Evolutionary conservation across 768 basidiomycete species (phyloP).

Genomic region (Lentinula detonsa): DNA sequence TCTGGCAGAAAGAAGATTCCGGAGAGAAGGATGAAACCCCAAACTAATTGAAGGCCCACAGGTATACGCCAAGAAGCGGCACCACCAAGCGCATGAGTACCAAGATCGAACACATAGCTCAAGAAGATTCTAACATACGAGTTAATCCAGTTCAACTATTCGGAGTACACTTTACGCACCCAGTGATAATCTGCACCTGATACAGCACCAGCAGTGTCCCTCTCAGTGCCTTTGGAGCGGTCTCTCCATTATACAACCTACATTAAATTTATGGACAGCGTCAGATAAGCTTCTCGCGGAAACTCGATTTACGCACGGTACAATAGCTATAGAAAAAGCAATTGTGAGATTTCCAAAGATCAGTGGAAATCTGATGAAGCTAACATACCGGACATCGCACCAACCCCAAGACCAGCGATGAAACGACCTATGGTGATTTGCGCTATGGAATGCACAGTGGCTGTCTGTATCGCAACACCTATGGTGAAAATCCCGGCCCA

Average conservation of each 20-base stretch:
- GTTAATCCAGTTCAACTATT: neutral
- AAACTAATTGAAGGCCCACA: conserved; percentile 68
- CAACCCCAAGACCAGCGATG: conserved; percentile 73
- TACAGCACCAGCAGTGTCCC: conserved; percentile 69
- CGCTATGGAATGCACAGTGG: conserved; percentile 47
- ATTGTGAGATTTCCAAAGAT: neutral
- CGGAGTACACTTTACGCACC: conserved; percentile 31
- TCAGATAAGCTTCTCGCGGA: neutral
- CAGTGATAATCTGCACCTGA: conserved; percentile 71
- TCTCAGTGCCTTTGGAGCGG: conserved; percentile 67
- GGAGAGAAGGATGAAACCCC: conserved; percentile 61
- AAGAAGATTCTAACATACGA: conserved; percentile 50
- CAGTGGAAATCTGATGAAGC: neutral
- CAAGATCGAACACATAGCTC: conserved; percentile 67
- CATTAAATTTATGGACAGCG: conserved; percentile 11
- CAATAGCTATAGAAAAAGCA: conserved; percentile 31
- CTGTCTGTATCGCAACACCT: conserved; percentile 67
- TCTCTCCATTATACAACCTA: conserved; percentile 75
- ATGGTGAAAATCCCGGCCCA: conserved; percentile 72
- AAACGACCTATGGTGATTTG: conserved; percentile 74
- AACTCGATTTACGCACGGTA: conserved; percentile 30
- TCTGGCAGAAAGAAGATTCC: conserved; percentile 76
- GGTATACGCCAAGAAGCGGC: conserved; percentile 72
- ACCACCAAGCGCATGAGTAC: conserved; percentile 45
- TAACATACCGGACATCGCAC: conserved; percentile 57